phyloP scores from a whole-genome alignment of 2,329 filamentous ascomycete genomes.

The Xylariaceae sp. region DNA sequence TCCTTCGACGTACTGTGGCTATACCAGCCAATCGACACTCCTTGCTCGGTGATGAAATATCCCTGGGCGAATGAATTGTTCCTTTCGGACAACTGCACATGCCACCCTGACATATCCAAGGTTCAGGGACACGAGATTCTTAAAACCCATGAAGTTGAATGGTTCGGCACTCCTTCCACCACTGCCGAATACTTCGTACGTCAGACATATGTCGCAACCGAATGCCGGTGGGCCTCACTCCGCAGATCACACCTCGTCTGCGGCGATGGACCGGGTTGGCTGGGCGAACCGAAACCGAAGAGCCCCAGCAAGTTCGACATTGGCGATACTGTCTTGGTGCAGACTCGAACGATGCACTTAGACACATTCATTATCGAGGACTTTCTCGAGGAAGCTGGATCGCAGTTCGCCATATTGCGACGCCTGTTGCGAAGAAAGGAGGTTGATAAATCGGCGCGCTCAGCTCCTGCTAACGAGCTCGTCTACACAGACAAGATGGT shows the following conservation, averaged over 20 bases:
- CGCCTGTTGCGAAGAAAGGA: conserved; percentile 45
- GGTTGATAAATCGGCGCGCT: conserved; percentile 32
- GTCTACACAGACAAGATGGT: conserved; percentile 31
- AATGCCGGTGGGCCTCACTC: conserved; percentile 59
- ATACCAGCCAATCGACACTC: conserved; percentile 65
- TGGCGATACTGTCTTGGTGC: conserved; percentile 58
- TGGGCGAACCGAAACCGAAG: conserved; percentile 6
- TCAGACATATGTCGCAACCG: conserved; percentile 58
- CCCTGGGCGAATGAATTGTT: conserved; percentile 70
- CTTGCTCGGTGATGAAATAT: conserved; percentile 62
- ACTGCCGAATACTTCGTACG: conserved; percentile 59
- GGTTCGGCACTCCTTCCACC: conserved; percentile 46
- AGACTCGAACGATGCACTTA: conserved; percentile 34
- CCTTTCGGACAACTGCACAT: conserved; percentile 71
- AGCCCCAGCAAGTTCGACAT: conserved; percentile 32
- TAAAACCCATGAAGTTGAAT: conserved; percentile 53
- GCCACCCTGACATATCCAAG: conserved; percentile 37
- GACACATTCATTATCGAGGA: conserved; percentile 58
- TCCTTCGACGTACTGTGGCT: conserved; percentile 67
- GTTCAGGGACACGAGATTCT: conserved; percentile 53
- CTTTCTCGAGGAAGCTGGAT: conserved; percentile 26
- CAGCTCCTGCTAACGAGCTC: conserved; percentile 47
- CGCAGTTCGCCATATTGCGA: conserved; percentile 41
- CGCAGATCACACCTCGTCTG: conserved; percentile 52
- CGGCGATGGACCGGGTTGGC: conserved; percentile 29